phyloP scores from a whole-genome alignment of 805 yeast species.

The Ogataea parapolymorpha region DNA sequence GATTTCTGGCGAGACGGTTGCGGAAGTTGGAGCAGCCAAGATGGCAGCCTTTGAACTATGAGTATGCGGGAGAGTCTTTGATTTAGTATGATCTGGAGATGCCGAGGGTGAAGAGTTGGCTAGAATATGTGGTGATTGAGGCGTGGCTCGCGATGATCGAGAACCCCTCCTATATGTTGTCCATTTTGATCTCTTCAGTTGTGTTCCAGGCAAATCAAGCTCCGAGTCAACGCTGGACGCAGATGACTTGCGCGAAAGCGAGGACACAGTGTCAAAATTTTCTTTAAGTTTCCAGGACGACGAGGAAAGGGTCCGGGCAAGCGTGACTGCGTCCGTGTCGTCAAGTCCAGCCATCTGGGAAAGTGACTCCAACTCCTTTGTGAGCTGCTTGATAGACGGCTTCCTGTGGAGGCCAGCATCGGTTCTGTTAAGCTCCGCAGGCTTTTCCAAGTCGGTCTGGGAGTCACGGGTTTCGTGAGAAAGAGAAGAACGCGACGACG shows the following conservation, averaged over 20 bases:
- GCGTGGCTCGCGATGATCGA: slow-evolving; percentile 11
- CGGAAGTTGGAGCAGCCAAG: background rate
- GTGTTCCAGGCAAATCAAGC: slow-evolving; percentile 18
- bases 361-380: slow-evolving; percentile 70
- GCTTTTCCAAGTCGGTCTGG: background rate
- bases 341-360: slow-evolving; percentile 76
- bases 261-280: slow-evolving; percentile 34
- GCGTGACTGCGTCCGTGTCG: slow-evolving; percentile 75
- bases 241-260: slow-evolving; percentile 8
- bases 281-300: slow-evolving; percentile 54
- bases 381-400: slow-evolving; percentile 68
- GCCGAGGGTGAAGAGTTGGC: background rate
- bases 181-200: slow-evolving; percentile 45
- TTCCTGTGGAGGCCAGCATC: slow-evolving; percentile 25
- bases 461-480: slow-evolving; percentile 18
- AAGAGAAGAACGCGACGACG: slow-evolving; percentile 26
- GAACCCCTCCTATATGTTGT: slow-evolving; percentile 45
- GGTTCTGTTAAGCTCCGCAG: slow-evolving; percentile 11
- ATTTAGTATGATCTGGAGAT: background rate
- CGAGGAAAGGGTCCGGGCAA: slow-evolving; percentile 76
- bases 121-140: slow-evolving; percentile 3
- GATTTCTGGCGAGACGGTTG: background rate
- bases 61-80: background rate
- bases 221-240: slow-evolving; percentile 12
- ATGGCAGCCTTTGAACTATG: background rate